Base-by-base conservation (phyloP, 306 rosid genomes). In the Cucurbita ficifolia region DNA sequence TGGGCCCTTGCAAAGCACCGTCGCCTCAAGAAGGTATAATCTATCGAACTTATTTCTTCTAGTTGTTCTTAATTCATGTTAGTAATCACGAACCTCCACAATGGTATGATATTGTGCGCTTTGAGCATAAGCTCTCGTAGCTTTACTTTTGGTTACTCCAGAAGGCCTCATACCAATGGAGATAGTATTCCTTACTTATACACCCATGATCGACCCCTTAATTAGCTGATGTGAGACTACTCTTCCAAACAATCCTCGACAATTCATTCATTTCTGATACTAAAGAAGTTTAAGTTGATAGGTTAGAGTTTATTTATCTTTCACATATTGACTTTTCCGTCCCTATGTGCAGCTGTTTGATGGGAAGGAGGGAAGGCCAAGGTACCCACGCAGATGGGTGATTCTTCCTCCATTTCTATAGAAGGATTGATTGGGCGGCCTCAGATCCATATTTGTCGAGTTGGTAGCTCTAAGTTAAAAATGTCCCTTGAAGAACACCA, bases 1-100 rank as follows among this genome's bases (percentile, higher is more conserved):
- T 95, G 99, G 99, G 99, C 99, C 59, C 84, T 94, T 2, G 91
- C 96, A 43, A 94, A 94, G 85, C 99, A 89, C 81, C 96, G 90
- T 55, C 97, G 99, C 42, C 81, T 94, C 78, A 94, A 83, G 85
- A 94, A 94, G 99, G 99, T 94, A 39, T 21, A 72, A 71, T 62
- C 77, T 49, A 43, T 50, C 35, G 29, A 76, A 62, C 33, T 65
- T 52, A 39, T 63, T 53, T 78, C 18, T 62, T 70, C 51, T 52
- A n/a, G 18, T 18, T 17, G 39, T 29, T 29, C 33, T 2, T 29
- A 29, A 29, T 22, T 22, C 24, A 22, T 2, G 33, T 29, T 29
- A 29, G 33, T 3, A 29, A 29, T 29, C 3, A 29, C 33, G 33
- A 29, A 29, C 3, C 3, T 29, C 3, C 3, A 2, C 4, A 29